phyloP scores from a whole-genome alignment of 371 early-diverging fungal genomes.

The Mucor indicus region DNA sequence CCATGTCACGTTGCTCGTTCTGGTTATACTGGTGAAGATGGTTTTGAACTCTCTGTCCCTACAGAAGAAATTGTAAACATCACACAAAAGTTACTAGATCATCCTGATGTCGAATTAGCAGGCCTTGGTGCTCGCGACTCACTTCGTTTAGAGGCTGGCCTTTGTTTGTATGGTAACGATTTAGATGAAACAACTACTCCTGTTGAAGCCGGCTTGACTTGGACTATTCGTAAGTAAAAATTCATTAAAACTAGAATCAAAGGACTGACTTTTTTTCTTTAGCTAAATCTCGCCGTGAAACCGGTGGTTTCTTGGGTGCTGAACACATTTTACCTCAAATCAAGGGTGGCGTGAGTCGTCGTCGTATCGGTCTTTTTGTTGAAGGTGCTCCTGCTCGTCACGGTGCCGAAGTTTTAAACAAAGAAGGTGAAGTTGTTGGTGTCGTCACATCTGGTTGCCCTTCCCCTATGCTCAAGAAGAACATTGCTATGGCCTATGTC shows the following conservation, averaged over 20 bases:
- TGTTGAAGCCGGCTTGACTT: constrained; percentile 90
- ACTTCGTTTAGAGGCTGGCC: constrained; percentile 94
- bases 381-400: constrained; percentile 96
- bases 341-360: constrained; percentile 73
- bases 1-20: constrained; percentile 90
- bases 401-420: constrained; percentile 69
- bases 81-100: constrained; percentile 68
- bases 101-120: constrained; percentile 84
- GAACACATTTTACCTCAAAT: constrained; percentile 83
- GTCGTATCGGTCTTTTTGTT: constrained; percentile 89
- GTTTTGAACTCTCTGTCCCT: constrained; percentile 96
- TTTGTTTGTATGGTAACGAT: constrained; percentile 97
- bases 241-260: too few relatives aligned
- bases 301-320: constrained; percentile 95
- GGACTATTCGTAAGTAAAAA: constrained; percentile 82
- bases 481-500: constrained; percentile 97
- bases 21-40: constrained; percentile 99
- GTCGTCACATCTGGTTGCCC: constrained; percentile 93
- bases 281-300: constrained; percentile 84
- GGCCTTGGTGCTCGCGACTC: constrained; percentile 96
- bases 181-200: constrained; percentile 90
- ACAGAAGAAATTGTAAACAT: constrained; percentile 64
- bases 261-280: neutral
- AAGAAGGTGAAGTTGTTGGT: constrained; percentile 68
- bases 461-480: constrained; percentile 90